These are phyloP conservation scores for Brassica nigra DNA, from an alignment of 345 rosid species.

Conservation along the genomic window DNA sequence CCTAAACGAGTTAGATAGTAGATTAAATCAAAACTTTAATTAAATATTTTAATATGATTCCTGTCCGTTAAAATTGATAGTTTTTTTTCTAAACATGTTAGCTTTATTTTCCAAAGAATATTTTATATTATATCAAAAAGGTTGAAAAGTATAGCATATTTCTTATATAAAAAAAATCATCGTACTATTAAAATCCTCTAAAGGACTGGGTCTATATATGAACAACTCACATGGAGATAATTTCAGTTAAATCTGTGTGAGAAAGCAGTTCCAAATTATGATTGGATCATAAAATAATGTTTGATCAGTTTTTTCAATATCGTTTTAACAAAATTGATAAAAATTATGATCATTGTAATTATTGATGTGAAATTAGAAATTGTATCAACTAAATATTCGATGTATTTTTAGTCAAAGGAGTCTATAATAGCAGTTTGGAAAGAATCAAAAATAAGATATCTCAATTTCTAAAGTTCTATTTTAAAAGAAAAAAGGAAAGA, in stretches of 20 bases:
- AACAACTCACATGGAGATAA: not conserved
- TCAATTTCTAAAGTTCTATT: not conserved
- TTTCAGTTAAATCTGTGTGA: not conserved
- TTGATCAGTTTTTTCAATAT: not conserved
- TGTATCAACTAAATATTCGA: not conserved
- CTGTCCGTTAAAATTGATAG: not conserved
- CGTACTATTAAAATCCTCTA: not conserved
- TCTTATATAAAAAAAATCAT: not conserved
- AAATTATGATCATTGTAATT: not conserved
- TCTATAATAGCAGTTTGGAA: not conserved
- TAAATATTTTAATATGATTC: not conserved
- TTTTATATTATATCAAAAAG: not conserved
- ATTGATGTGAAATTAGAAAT: not conserved
- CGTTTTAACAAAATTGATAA: not conserved
- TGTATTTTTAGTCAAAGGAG: not conserved
- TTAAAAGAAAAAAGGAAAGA: not conserved
- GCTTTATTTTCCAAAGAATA: not conserved
- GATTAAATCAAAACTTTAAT: not conserved
- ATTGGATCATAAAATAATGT: not conserved
- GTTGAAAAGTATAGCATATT: not conserved
- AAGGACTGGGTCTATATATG: not conserved
- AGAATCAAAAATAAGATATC: not conserved
- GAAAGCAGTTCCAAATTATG: not conserved
- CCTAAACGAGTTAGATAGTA: not conserved
- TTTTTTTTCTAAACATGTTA: not conserved